Conservation (phyloP, 106 monocot species). For the Dendrobium catenatum region DNA sequence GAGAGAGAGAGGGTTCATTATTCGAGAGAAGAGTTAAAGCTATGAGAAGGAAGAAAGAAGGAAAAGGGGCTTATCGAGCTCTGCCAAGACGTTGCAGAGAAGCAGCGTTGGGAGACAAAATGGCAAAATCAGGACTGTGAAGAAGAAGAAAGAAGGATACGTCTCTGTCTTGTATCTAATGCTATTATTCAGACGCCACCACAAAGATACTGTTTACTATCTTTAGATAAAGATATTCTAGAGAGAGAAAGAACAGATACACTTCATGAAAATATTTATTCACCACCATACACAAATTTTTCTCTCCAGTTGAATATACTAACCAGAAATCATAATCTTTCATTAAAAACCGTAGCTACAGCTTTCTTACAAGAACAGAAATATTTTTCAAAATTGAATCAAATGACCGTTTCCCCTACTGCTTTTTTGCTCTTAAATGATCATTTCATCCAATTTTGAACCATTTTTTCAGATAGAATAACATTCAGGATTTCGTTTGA, state of each 20-base stretch:
- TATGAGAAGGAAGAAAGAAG: too few relatives aligned
- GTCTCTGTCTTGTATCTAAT: neutral
- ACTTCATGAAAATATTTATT: neutral
- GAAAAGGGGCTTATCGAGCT: neutral
- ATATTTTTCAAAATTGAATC: too few relatives aligned
- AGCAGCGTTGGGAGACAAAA: neutral
- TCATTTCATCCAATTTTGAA: neutral
- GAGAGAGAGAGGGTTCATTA: too few relatives aligned
- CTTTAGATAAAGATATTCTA: neutral
- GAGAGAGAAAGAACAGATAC: neutral
- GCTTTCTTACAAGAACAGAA: too few relatives aligned
- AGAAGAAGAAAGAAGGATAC: neutral
- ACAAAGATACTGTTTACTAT: neutral
- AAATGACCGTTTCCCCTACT: too few relatives aligned
- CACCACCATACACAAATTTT: too few relatives aligned
- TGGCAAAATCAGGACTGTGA: neutral
- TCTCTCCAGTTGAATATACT: too few relatives aligned
- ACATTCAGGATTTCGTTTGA: neutral
- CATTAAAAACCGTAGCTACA: too few relatives aligned
- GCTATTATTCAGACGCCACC: constrained; percentile 1
- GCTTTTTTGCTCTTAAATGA: too few relatives aligned
- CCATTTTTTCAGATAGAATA: neutral
- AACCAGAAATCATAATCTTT: too few relatives aligned
- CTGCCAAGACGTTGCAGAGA: neutral
- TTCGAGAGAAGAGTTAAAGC: too few relatives aligned